Base-by-base conservation (phyloP, 2,329 filamentous ascomycete genomes). In the Fusarium praegraminearum region DNA sequence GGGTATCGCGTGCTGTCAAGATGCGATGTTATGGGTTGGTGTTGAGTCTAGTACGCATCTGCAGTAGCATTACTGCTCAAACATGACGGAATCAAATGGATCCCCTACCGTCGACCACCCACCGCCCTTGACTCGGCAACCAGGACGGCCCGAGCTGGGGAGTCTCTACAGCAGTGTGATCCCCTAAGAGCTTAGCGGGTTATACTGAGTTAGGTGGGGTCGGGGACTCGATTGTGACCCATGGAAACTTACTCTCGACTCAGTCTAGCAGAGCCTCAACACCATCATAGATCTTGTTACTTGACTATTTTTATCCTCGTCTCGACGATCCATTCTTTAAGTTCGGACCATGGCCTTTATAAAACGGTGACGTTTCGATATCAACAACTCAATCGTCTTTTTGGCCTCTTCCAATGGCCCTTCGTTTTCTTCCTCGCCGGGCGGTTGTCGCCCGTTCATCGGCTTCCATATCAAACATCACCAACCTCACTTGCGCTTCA, bases 131-230 rank as follows among this genome's bases (percentile, higher is more conserved):
- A 58, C 53, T 74, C 73, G 73, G 73, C 61, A 60, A 53, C 47
- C 60, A 72, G 70, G 73, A 75, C 73, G 73, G 73, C 70, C 73
- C 73, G 73, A 73, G 61, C 52, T 58, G 41, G 60, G 43, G 26
- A 40, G 41, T 56, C 47, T 59, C 45, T 71, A 65, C 67, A 70
- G 67, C 32, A 60, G 32, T 28, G 43, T 30, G 10, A n/a, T 33
- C 45, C 68, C 51, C 53, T 71, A 38, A 20, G 36, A 67, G 44
- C 24, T 56, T 70, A 46, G 62, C 20, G 43, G n/a, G n/a, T 32
- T 55, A 24, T 41, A 62, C 54, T 65, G 41, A 40, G 44, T 50
- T 33, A 41, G 56, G 63, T 64, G 50, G 62, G 57, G 57, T 24
- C 38, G 18, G 12, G 18, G 36, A 41, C 45, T 41, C 28, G 33